Base-by-base conservation (phyloP, 306 rosid genomes). In the Abrus pulchellus region DNA sequence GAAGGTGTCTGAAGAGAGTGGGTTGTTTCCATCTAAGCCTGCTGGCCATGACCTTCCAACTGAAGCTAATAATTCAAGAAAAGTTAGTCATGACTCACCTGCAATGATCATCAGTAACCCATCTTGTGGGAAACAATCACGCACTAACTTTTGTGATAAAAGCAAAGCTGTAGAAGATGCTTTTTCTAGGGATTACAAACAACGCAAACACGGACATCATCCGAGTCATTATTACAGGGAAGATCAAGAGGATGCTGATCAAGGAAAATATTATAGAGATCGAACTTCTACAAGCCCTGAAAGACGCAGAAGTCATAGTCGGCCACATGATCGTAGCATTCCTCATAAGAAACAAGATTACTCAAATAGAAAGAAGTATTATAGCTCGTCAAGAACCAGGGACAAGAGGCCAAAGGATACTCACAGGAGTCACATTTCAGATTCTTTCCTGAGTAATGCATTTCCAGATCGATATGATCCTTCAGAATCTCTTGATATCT, bases 381-480 rank as follows among this genome's bases (percentile, higher is more conserved):
- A 70, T 47, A 63, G 78, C 66, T 82, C 82, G 20, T 80, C 88
- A 44, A 87, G 88, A 70, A 57, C 84, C 49, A 68, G 65, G 47
- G 89, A 85, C 62, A 73, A 75, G 73, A 33, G 77, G 88, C 71
- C 65, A 68, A 78, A 83, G 40, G 86, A 85, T 73, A 54, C 75
- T 20, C 69, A 36, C 72, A 78, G 78, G 87, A 89, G 68, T 81
- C 73, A 52, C 32, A 60, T 55, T 81, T 82, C 89, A 49, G 85
- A 81, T 66, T 83, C 84, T 84, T 57, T 9, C 55, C 44, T n/a
- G 13, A 83, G 56, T 32, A 80, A 54, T 66, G 71, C 83, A 55
- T 88, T 91, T 83, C 79, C 84, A 47, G 98, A 94, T 76, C 84
- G 99, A 77, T 93, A 93, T 49, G 72, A 84, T 74, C 97, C 99